Evolutionary conservation across 2,329 filamentous ascomycete genomes (phyloP).

Genomic region (Paraphoma chrysanthemicola): DNA sequence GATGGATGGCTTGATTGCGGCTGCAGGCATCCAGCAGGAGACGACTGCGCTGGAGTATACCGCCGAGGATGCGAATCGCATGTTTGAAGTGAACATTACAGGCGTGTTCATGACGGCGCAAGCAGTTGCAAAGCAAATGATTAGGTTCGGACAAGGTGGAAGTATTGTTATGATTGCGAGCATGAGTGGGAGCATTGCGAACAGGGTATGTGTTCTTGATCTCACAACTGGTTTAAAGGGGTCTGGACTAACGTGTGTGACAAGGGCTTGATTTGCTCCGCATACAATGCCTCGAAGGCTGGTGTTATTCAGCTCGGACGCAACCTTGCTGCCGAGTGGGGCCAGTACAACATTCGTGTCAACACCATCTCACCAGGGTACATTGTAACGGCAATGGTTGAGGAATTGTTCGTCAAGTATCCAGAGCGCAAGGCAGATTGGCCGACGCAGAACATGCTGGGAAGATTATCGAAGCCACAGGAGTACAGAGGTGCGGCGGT

Average conservation of each 20-base stretch:
- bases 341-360: slow-evolving; percentile 73
- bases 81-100: slow-evolving; percentile 68
- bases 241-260: slow-evolving; percentile 14
- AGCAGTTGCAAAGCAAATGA: slow-evolving; percentile 70
- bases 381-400: slow-evolving; percentile 83
- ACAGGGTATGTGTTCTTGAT: slow-evolving; percentile 57
- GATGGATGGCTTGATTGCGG: slow-evolving; percentile 79
- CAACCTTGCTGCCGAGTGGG: slow-evolving; percentile 78
- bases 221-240: too few species aligned
- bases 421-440: slow-evolving; percentile 73
- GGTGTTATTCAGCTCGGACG: slow-evolving; percentile 74
- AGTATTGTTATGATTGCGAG: slow-evolving; percentile 69
- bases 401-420: slow-evolving; percentile 76
- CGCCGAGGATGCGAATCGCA: slow-evolving; percentile 65
- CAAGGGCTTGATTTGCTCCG: slow-evolving; percentile 71
- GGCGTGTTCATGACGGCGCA: slow-evolving; percentile 70
- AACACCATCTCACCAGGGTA: slow-evolving; percentile 84
- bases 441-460: slow-evolving; percentile 87
- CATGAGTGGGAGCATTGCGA: slow-evolving; percentile 68
- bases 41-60: slow-evolving; percentile 81
- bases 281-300: slow-evolving; percentile 80
- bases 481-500: slow-evolving; percentile 49
- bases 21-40: slow-evolving; percentile 82
- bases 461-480: slow-evolving; percentile 40
- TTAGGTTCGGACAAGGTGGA: slow-evolving; percentile 64